phyloP scores from a whole-genome alignment of 768 basidiomycete species.

The Russula sp. region DNA sequence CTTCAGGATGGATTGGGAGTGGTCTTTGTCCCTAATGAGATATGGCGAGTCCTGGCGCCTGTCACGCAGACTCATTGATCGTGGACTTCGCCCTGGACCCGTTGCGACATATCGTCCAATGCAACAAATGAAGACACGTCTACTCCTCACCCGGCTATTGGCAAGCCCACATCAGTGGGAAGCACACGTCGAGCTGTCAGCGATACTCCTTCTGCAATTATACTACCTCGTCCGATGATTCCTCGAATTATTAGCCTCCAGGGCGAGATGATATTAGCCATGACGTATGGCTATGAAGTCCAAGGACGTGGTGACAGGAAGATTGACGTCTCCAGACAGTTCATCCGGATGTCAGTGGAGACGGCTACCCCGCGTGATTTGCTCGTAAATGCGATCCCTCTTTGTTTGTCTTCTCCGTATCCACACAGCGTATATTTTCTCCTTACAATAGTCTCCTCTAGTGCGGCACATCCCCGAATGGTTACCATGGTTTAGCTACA shows the following conservation, averaged over 20 bases:
- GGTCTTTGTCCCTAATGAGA: not conserved
- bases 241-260: not conserved
- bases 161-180: not conserved
- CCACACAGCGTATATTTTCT: too few relatives aligned
- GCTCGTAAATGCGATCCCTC: constrained; percentile 14
- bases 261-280: constrained; percentile 2
- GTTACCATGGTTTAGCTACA: constrained; percentile 12
- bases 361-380: not conserved
- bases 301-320: not conserved
- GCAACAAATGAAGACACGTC: not conserved
- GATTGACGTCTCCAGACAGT: not conserved
- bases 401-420: not conserved
- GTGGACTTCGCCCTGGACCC: not conserved
- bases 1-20: not conserved
- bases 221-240: not conserved
- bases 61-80: not conserved
- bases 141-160: not conserved
- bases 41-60: not conserved
- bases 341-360: not conserved
- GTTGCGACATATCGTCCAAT: not conserved
- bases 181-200: not conserved
- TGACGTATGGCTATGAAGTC: constrained; percentile 14
- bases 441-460: not conserved
- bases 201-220: not conserved
- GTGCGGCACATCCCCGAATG: constrained; percentile 10